Base-by-base conservation (phyloP, 1,284 basidiomycete species). In the Boletellus deceptivus region DNA sequence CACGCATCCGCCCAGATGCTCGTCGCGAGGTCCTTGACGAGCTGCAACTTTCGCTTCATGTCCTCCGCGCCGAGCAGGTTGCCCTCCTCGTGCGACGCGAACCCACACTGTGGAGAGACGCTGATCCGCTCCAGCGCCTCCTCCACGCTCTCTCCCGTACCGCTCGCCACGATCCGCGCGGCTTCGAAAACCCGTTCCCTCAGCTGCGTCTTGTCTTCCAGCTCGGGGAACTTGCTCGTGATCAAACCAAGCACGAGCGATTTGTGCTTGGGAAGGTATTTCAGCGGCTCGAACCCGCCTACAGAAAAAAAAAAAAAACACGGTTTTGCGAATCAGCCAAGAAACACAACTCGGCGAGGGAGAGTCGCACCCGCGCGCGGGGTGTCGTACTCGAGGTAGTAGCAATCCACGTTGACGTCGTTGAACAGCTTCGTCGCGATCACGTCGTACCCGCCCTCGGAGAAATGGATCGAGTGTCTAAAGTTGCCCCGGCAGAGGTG, bases 401-500 rank as follows among this genome's bases (percentile, higher is more conserved):
- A 90, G 42, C 75, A 76, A 60, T 90, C 84, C n/a, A 89, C 86
- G 61, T 89, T 79, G 52, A 91, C 74, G 46, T 80, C 70, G 57
- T 78, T 79, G 76, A 90, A 89, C n/a, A 91, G 70, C 69, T 82
- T 87, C 58, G 74, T 67, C 11, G 89, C 85, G 62, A 93, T 91
- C 35, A 75, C 77, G 63, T 80, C 83, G 64, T 92, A 93, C 0
- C 84, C 80, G 6, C 89, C 86, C 64, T 89, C 83, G 24, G 77
- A 75, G 69, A 89, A 90, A 62, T 88, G 80, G 14, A 80, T 63
- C 20, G 86, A 84, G 49, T 79, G 83, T 27, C 61, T 59, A 74
- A 83, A 91, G 72, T 92, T 92, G 20, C 89, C 88, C 48, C 89
- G 78, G 68, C 89, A 91, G 57, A 90, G 78, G 65, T 93, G 90